Base-by-base conservation (phyloP, 345 rosid genomes). In the Leavenworthia alabamica region DNA sequence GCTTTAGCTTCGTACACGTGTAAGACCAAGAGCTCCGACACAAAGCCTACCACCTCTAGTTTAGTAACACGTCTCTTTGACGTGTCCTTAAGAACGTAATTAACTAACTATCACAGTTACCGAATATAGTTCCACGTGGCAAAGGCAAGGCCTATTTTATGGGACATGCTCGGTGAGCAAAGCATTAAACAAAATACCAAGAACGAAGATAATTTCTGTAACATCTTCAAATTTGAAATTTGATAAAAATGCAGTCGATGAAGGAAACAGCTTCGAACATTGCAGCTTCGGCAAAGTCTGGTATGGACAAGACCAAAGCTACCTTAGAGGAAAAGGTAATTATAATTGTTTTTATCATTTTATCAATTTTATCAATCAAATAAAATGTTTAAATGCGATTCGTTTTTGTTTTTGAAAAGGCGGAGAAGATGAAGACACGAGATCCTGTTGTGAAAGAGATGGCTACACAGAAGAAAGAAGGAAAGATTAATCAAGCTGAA, bases 211-310 rank as follows among this genome's bases (percentile, higher is more conserved):
- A 39, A 50, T 32, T 7, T 6, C 22, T 31, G 44, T 19, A 19
- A 23, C 66, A 32, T 22, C 67, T 60, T 68, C 35, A 48, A 47
- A 49, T 40, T 12, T 40, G 15, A 54, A 6, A 20, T 26, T 54
- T 2, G 33, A 14, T 42, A 49, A 71, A 72, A 41, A 83, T 83
- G 82, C 75, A 83, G 63, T 13, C 86, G 1, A 17, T 61, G 42
- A 89, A 80, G 71, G 91, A 89, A 75, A 66, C 80, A 8, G 89
- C 79, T 14, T 65, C 86, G 40, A 82, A 92, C 73, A 8, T 74
- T 3, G 83, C 83, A 12, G 98, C 99, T 76, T 85, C 97, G 4
- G 88, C 99, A 24, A 80, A 70, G 70, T 66, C 94, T 64, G 96
- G 86, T 49, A 62, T 78, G 85, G 97, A 85, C 67, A 92, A 89